Conservation (phyloP, 305 asterid species). For the Fraxinus sp. region DNA sequence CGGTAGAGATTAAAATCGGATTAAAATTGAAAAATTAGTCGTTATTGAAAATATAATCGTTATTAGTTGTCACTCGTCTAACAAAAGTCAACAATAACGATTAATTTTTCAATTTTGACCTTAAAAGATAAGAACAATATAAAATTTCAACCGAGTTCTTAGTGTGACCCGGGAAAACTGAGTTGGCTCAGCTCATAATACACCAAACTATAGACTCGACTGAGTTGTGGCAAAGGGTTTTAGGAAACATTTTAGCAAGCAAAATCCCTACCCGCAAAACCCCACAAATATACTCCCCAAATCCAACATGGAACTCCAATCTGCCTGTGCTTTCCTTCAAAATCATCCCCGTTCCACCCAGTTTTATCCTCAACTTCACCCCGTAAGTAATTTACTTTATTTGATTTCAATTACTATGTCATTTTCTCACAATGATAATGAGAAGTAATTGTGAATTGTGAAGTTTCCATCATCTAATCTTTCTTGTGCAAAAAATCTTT, state of each 20-base stretch:
- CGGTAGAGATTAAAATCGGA: too few relatives aligned
- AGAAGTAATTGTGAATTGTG: background rate
- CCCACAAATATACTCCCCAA: background rate
- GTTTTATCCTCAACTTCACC: slow-evolving; percentile 30
- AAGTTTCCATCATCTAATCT: background rate
- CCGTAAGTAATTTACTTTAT: slow-evolving; percentile 35
- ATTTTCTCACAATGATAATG: slow-evolving; percentile 9
- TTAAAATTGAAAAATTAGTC: too few relatives aligned
- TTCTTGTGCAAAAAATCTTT: background rate
- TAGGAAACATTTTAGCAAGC: slow-evolving; percentile 33
- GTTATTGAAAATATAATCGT: too few relatives aligned
- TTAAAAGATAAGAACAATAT: too few relatives aligned
- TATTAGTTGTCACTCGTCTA: too few relatives aligned
- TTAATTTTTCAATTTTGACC: too few relatives aligned
- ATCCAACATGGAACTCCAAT: slow-evolving; percentile 47
- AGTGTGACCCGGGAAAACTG: background rate
- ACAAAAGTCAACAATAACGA: too few relatives aligned
- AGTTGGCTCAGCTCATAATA: background rate
- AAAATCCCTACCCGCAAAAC: slow-evolving; percentile 22
- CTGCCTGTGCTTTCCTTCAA: slow-evolving; percentile 42
- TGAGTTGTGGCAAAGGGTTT: slow-evolving; percentile 40
- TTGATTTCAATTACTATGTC: background rate
- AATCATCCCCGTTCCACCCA: slow-evolving; percentile 31
- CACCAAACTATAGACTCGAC: background rate
- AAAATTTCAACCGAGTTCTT: background rate